phyloP scores from a whole-genome alignment of 2,329 filamentous ascomycete genomes.

The Colletotrichum sp. region DNA sequence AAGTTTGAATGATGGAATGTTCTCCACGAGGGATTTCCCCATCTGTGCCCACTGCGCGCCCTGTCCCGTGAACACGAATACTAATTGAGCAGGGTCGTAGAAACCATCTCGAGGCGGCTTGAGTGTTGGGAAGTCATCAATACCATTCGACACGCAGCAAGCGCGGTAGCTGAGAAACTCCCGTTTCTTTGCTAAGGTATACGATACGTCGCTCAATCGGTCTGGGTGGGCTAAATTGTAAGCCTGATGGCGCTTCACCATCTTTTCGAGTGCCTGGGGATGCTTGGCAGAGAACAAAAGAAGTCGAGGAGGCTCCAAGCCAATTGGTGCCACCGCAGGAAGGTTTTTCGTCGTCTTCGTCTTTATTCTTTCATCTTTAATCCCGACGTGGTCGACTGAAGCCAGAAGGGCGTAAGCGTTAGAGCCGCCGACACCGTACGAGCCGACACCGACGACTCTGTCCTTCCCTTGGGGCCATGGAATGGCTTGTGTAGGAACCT shows the following conservation, averaged over 20 bases:
- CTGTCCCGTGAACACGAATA: constrained; percentile 21
- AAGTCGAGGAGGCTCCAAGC: not conserved
- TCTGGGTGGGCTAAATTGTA: constrained; percentile 21
- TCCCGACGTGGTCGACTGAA: not conserved
- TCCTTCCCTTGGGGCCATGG: constrained; percentile 27
- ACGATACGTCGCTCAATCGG: constrained; percentile 27
- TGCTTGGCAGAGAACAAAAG: constrained; percentile 3
- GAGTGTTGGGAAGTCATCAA: constrained; percentile 1
- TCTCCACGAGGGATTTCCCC: constrained; percentile 9
- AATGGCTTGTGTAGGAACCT: constrained; percentile 27
- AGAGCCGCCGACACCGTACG: constrained; percentile 36
- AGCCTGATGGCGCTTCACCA: not conserved
- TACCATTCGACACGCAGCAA: constrained; percentile 22
- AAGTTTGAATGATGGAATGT: not conserved
- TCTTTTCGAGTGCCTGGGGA: constrained; percentile 10
- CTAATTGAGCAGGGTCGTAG: constrained; percentile 24
- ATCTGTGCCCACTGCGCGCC: constrained; percentile 22
- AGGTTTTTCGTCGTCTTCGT: no score
- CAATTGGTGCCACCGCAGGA: no score
- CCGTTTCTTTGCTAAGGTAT: constrained; percentile 32
- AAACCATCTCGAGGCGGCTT: constrained; percentile 25
- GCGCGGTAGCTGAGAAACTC: constrained; percentile 29
- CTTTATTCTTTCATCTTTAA: not conserved
- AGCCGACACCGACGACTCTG: constrained; percentile 37
- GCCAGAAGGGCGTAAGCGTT: constrained; percentile 7